Base-by-base conservation (phyloP, 106 monocot species). In the Hemerocallis citrina region DNA sequence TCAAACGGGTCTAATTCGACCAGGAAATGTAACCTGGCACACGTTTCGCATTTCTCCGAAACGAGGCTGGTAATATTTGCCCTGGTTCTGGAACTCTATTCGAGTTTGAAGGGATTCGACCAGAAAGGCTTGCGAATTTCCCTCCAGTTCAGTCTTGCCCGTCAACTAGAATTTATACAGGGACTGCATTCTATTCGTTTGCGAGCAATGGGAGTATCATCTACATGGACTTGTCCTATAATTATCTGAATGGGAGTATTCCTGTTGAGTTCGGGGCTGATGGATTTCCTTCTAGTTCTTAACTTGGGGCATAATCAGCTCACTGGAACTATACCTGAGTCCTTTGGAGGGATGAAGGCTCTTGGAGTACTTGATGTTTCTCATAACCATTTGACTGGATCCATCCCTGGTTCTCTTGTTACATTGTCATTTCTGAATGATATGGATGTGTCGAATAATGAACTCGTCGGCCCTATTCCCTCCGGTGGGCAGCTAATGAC, bases 371-470 rank as follows among this genome's bases (percentile, higher is more conserved):
- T 93, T 8, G 88, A 93, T 48, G 69, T 88, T 29, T 88, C 88
- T 3, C 55, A 85, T 66, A 93, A 93, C 63, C 68, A 69, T 16
- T 70, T 93, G 55, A 77, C 68, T 13, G 93, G 93, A 5, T 2
- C 21, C 29, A 82, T 93, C 25, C 89, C 93, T 10, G 77, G 67
- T 0, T 60, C 37, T 1, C 57, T 89, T 0, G 85, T 79, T 7
- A 62, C 45, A 0, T 65, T 80, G 25, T 66, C 68, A 35, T 78
- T 79, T 61, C 73, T 95, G 7, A 67, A 52, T 3, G 86, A 86
- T 28, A 61, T 95, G 23, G 89, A 95, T 50, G 83, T 95, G 28
- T 95, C 94, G 11, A 74, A 86, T 43, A 95, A 95, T 62, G 74
- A 83, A 25, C 80, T 95, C 61, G 39, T 70, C 8, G 89, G 94